A percentile compares a stretch with the other conserved stretches of the same genome.
These are phyloP conservation scores for Mycena alexandri DNA, from an alignment of 768 basidiomycete genomes.

Conservation along the genomic window DNA sequence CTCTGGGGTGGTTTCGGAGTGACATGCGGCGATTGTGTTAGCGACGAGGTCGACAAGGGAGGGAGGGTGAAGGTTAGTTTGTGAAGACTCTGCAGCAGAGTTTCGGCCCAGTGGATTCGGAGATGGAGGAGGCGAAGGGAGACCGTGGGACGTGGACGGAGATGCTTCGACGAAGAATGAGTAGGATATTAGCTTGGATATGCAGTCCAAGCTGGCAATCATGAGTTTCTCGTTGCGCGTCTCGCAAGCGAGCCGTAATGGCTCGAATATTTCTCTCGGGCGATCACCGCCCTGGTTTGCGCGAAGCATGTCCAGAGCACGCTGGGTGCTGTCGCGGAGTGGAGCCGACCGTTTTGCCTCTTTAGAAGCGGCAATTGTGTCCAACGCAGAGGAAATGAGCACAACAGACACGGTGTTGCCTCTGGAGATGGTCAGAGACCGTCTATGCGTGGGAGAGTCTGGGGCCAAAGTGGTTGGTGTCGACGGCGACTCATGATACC, in stretches of 20 bases:
- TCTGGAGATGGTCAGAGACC: constrained; percentile 73
- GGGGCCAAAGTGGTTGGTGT: constrained; percentile 23
- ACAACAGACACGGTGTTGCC: constrained; percentile 84
- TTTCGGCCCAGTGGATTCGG: constrained; percentile 63
- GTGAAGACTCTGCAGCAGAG: constrained; percentile 58
- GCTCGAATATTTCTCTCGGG: constrained; percentile 93
- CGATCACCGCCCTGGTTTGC: constrained; percentile 79
- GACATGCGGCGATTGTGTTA: constrained; percentile 93
- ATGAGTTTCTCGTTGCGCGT: constrained; percentile 93
- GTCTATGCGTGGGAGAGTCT: constrained; percentile 54
- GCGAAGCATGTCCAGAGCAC: constrained; percentile 85
- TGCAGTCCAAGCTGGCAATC: constrained; percentile 97
- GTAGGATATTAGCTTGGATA: constrained; percentile 97
- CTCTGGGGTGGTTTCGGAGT: constrained; percentile 89
- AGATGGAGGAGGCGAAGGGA: constrained; percentile 84
- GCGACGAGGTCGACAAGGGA: constrained; percentile 94
- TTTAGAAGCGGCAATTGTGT: constrained; percentile 87
- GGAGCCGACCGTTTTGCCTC: constrained; percentile 87
- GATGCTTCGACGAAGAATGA: constrained; percentile 91
- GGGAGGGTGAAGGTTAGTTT: constrained; percentile 67
- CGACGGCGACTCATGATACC: constrained; percentile 24
- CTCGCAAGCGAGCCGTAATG: constrained; percentile 96
- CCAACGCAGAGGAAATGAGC: constrained; percentile 86
- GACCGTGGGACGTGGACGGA: constrained; percentile 50
- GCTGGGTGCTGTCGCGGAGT: constrained; percentile 86